These are phyloP conservation scores for Stephania cephalantha DNA, from an alignment of 164 flowering plant species.

Conservation along the genomic window DNA sequence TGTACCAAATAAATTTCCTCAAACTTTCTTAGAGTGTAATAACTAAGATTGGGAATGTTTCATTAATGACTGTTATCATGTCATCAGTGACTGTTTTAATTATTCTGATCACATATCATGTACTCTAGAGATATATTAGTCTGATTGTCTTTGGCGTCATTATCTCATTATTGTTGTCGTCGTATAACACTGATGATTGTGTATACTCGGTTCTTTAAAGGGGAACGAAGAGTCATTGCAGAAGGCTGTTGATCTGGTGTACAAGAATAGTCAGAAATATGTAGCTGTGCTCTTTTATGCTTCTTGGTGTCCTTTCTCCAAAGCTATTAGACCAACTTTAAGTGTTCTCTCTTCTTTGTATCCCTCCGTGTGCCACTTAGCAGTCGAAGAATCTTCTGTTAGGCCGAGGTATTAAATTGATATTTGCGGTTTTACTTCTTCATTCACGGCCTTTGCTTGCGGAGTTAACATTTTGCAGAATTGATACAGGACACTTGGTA, in stretches of 20 bases:
- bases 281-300: constrained; percentile 87
- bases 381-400: constrained; percentile 77
- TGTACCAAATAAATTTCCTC: no score
- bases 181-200: constrained; percentile 1
- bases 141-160: not conserved
- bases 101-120: not conserved
- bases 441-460: not conserved
- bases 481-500: constrained; percentile 65
- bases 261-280: constrained; percentile 41
- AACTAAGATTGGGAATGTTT: no score
- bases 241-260: constrained; percentile 53
- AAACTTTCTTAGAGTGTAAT: no score
- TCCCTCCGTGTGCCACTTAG: constrained; percentile 79
- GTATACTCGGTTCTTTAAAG: constrained; percentile 36
- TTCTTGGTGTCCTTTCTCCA: constrained; percentile 94
- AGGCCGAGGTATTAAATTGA: constrained; percentile 64
- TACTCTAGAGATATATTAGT: not conserved
- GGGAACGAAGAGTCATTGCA: constrained; percentile 73
- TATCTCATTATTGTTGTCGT: not conserved
- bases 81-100: no score
- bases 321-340: constrained; percentile 51
- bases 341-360: constrained; percentile 52
- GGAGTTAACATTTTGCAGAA: constrained; percentile 8
- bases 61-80: no score
- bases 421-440: not conserved